phyloP scores from a whole-genome alignment of 2,329 filamentous ascomycete species.

The Aureobasidium zeae region DNA sequence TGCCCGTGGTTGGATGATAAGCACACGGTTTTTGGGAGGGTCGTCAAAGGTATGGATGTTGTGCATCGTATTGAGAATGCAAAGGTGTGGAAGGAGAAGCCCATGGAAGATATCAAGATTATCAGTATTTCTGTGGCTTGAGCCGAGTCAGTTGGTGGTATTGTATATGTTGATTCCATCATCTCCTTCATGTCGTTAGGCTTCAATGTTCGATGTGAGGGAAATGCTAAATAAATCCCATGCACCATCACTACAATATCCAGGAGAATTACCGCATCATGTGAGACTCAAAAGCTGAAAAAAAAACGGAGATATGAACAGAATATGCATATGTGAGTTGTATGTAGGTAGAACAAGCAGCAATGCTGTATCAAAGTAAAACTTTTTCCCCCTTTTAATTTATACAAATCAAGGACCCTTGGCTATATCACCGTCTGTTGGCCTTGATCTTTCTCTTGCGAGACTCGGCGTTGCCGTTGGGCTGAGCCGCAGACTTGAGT shows the following conservation, averaged over 20 bases:
- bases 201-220: too few relatives aligned
- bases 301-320: too few relatives aligned
- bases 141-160: not conserved
- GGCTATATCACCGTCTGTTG: constrained; percentile 11
- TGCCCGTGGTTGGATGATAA: constrained; percentile 94
- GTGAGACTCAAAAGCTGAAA: too few relatives aligned
- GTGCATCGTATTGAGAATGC: constrained; percentile 92
- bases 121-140: constrained; percentile 57
- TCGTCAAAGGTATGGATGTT: constrained; percentile 83
- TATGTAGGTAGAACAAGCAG: too few relatives aligned
- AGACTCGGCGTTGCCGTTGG: constrained; percentile 38
- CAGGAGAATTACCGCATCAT: too few relatives aligned
- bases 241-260: too few relatives aligned
- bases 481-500: constrained; percentile 34
- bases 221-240: too few relatives aligned
- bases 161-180: not conserved
- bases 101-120: constrained; percentile 95
- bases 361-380: too few relatives aligned
- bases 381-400: too few relatives aligned
- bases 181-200: not conserved
- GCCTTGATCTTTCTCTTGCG: constrained; percentile 31
- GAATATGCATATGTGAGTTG: too few relatives aligned
- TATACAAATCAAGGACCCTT: too few relatives aligned
- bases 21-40: constrained; percentile 91
- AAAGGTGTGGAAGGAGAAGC: constrained; percentile 82